Percentiles rank a stretch among this genome's conserved stretches.
These are phyloP conservation scores for Eragrostis nindensis DNA, from an alignment of 176 grass and related monocot species.

Conservation along the genomic window DNA sequence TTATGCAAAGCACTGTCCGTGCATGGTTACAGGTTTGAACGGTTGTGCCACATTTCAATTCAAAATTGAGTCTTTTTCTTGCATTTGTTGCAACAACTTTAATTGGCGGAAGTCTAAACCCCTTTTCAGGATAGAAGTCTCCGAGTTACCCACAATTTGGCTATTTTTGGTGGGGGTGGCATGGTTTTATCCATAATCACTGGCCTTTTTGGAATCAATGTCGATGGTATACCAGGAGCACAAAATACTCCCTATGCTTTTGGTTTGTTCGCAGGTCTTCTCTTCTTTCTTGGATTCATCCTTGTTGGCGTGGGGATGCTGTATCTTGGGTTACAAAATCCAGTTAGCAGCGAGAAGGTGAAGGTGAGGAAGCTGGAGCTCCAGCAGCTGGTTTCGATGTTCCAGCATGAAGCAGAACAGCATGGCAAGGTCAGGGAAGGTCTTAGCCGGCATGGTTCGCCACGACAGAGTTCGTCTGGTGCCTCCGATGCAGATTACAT, in stretches of 20 bases:
- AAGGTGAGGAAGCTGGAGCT: constrained; percentile 90
- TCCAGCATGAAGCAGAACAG: constrained; percentile 90
- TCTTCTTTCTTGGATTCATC: constrained; percentile 65
- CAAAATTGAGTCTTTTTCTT: constrained; percentile 24
- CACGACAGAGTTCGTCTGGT: constrained; percentile 27
- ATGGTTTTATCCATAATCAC: constrained; percentile 89
- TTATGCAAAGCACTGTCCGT: constrained; percentile 98
- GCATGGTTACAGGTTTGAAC: constrained; percentile 85
- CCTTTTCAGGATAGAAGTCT: constrained; percentile 85
- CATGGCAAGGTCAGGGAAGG: constrained; percentile 92
- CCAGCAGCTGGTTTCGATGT: constrained; percentile 83
- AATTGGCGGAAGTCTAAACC: neutral
- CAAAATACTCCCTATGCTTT: constrained; percentile 90
- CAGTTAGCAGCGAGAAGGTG: constrained; percentile 75
- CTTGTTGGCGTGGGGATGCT: constrained; percentile 74
- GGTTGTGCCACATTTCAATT: neutral
- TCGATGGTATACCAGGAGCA: constrained; percentile 91
- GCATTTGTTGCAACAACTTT: neutral
- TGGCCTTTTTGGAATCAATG: constrained; percentile 92
- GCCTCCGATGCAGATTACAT: constrained; percentile 58
- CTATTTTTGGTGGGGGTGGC: constrained; percentile 85
- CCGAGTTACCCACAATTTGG: constrained; percentile 84
- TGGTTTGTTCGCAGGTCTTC: constrained; percentile 68
- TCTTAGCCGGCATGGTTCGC: constrained; percentile 36
- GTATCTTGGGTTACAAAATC: constrained; percentile 85